Base-by-base conservation (phyloP, 2,329 filamentous ascomycete genomes). In the Fusarium sp. region DNA sequence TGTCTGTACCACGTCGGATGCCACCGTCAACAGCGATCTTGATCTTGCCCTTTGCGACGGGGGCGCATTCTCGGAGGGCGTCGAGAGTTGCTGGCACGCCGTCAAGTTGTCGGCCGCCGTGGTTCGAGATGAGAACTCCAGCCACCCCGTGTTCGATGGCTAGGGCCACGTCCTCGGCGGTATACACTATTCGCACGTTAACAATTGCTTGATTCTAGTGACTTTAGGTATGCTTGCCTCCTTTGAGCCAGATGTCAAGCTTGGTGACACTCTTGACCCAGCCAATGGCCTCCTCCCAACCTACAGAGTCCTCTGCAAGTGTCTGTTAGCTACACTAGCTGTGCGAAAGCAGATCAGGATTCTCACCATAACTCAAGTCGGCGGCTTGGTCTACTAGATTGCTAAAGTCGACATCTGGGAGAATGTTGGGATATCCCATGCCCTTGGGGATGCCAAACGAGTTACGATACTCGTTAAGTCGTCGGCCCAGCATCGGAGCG, bases 401-500 rank as follows among this genome's bases (percentile, higher is more conserved):
- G 27, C 22, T 57, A 11, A 66, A 64, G 12, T 71, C 66, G 16
- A 56, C 58, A 17, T 56, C 69, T n/a, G 66, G 66, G 17, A 60
- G 53, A 11, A 75, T 40, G 14, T 75, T 74, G n/a, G 73, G 73
- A 24, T 65, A 74, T 24, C 62, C 67, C 64, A 74, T 57, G 7
- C 69, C 69, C 29, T 64, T 62, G 29, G 71, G 71, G 4, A 74
- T 53, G 5, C 75, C 61, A 57, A 77, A 77, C 42, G 65, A 73
- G 74, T 79, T 65, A 27, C 72, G 66, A 12, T 69, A 71, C 61
- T 80, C 66, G 61, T 76, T 75, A 36, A 77, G 62, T 6, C 74
- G 70, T 62, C 62, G 72, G 20, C 73, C 73, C 31, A 76, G 71
- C 22, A 74, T 71, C 1, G 76, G 76, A 4, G 71, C 72, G 36